A percentile compares a stretch with the other conserved stretches of the same genome.
These are phyloP conservation scores for Suillus bovinus DNA, from an alignment of 768 basidiomycete genomes.

Conservation along the genomic window DNA sequence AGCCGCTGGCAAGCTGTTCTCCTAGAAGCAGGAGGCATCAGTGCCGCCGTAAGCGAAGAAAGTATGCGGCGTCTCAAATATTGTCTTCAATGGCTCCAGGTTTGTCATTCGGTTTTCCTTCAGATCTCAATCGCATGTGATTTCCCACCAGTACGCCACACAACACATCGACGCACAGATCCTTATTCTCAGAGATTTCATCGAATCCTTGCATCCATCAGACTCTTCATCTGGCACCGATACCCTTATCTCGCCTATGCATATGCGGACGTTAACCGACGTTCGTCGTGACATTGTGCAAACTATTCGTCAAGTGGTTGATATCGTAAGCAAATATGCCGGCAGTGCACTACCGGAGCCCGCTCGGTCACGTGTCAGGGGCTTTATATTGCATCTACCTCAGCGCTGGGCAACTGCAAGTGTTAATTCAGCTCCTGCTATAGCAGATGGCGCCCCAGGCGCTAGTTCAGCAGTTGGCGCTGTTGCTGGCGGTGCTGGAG, in stretches of 20 bases:
- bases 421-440: constrained; percentile 16
- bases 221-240: constrained; percentile 29
- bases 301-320: constrained; percentile 87
- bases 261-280: constrained; percentile 66
- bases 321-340: constrained; percentile 82
- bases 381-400: constrained; percentile 79
- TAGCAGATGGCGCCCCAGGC: constrained; percentile 31
- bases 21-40: constrained; percentile 83
- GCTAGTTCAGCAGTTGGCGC: constrained; percentile 40
- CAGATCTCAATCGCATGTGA: background rate
- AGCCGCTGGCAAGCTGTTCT: constrained; percentile 85
- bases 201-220: constrained; percentile 58
- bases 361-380: constrained; percentile 68
- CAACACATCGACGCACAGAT: constrained; percentile 87
- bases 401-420: constrained; percentile 69
- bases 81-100: constrained; percentile 87
- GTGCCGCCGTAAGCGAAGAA: constrained; percentile 88
- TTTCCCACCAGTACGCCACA: constrained; percentile 69
- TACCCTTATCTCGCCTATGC: constrained; percentile 44
- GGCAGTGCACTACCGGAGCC: constrained; percentile 87
- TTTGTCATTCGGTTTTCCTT: constrained; percentile 33
- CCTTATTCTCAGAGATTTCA: constrained; percentile 80
- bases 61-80: constrained; percentile 85
- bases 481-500: constrained; percentile 23
- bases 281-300: constrained; percentile 84